Base-by-base conservation (phyloP, 495 filamentous ascomycete genomes). In the Trichocladium antarcticum region DNA sequence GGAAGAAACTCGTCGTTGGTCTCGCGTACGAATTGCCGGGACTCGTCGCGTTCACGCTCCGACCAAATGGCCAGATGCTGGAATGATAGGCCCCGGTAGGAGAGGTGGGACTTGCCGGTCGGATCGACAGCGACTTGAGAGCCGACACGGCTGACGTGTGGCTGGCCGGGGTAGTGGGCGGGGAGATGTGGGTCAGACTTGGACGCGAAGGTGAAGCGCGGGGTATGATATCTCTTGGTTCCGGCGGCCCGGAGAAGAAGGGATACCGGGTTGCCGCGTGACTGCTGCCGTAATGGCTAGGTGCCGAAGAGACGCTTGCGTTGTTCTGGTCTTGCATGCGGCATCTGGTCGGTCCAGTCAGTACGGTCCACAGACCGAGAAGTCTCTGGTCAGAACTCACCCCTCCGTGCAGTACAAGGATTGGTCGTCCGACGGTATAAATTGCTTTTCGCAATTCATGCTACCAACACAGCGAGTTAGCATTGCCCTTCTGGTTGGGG, bases 401-500 rank as follows among this genome's bases (percentile, higher is more conserved):
- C 63, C 57, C 47, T 73, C 71, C 20, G 72, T 73, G 60, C 72
- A 74, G 60, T 74, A 74, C 46, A 74, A 46, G 36, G 59, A 59
- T 40, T 61, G 66, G 29, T 72, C 69, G 44, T 68, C 67, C 27
- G 65, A 57, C 41, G 68, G 65, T 48, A 66, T 51, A 53, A 74
- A 74, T 51, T 72, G 68, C 60, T 72, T 74, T 46, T 72, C 72
- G 56, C 72, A 74, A n/a, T 66, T 66, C 72, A 74, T 74, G 59
- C 72, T 74, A 43, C 29, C 51, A 43, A 42, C 57, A 60, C 45
- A 56, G 55, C 42, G 41, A 52, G 43, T 57, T 37, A 50, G 57
- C 49, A 22, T 22, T 29, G n/a, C n/a, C n/a, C n/a, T n/a, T n/a
- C n/a, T n/a, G n/a, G n/a, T n/a, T n/a, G n/a, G n/a, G n/a, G n/a